phyloP scores from a whole-genome alignment of 495 filamentous ascomycete species.

The Penicillium goetzii region DNA sequence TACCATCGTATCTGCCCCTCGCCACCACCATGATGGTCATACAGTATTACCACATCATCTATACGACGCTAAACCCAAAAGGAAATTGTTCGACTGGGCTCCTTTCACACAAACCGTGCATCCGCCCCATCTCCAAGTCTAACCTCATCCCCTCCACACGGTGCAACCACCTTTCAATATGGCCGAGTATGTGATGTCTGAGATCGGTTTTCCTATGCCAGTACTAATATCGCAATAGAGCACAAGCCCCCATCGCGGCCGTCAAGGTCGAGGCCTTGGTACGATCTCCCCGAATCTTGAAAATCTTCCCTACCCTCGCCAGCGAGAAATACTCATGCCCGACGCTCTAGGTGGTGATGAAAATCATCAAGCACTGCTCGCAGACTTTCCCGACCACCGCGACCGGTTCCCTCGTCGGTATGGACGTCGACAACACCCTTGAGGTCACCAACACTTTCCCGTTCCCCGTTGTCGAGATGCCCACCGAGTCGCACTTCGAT shows the following conservation, averaged over 20 bases:
- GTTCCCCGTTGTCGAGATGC: constrained; percentile 84
- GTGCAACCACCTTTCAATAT: constrained; percentile 45
- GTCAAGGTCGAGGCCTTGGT: constrained; percentile 87
- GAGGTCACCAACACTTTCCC: constrained; percentile 95
- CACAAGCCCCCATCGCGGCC: constrained; percentile 66
- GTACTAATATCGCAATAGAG: constrained; percentile 25
- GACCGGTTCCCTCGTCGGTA: constrained; percentile 87
- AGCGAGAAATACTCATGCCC: constrained; percentile 35
- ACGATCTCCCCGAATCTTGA: constrained; percentile 40
- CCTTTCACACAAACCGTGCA: constrained; percentile 52
- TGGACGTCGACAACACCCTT: constrained; percentile 82
- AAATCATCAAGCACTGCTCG: constrained; percentile 92
- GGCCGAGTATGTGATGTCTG: constrained; percentile 45
- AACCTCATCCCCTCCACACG: constrained; percentile 26
- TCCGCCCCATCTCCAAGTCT: constrained; percentile 30
- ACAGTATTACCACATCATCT: constrained; percentile 8
- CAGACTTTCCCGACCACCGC: constrained; percentile 85
- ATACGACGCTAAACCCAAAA: constrained; percentile 31
- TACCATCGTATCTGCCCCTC: constrained; percentile 30
- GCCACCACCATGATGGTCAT: background rate
- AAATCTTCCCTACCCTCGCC: constrained; percentile 39
- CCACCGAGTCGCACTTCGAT: constrained; percentile 78
- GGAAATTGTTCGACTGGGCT: constrained; percentile 28
- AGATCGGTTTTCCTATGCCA: background rate
- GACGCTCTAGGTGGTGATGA: constrained; percentile 80